Evolutionary conservation across 2,329 filamentous ascomycete genomes (phyloP), one percentile per base, ranked within the genome.

Genomic region (Xylariomycetidae sp.): DNA sequence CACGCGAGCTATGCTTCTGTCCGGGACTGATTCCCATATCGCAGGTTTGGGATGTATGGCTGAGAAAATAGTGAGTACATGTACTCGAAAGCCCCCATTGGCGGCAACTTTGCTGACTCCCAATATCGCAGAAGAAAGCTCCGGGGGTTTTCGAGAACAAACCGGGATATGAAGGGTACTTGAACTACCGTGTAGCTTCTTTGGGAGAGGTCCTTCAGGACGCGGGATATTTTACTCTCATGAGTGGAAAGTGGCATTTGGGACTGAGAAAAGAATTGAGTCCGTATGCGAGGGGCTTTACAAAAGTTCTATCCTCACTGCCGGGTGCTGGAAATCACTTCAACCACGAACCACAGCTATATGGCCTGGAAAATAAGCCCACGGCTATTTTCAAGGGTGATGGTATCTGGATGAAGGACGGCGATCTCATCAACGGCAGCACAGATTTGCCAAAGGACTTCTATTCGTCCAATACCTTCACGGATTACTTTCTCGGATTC

Each of bases 1-100:
- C 14, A 75, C 71, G 5, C 62, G 74, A 33, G 68, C 73, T 28
- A 79, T 79, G 74, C 66, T 79, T 34, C 69, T 78, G 60, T 74
- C 71, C 2, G 74, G 74, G 3, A 77, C 72, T 4, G 69, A 74
- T 42, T 66, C 72, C 40, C 69, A 67, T 45, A 66, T 67, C 31
- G 62, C 62, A 14, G 63, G 72, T 3, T 55, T 75, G 3, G 72
- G 70, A 2, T 70, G 69, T 36, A 54, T 3, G 63, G 71, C 6
- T 49, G 77, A 15, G 69, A 70, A 1, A 72, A 78, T 44, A 54
- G n/a, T n/a, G n/a, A n/a, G n/a, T n/a, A n/a, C n/a, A n/a, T n/a
- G n/a, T n/a, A n/a, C n/a, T n/a, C n/a, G n/a, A n/a, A n/a, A n/a
- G n/a, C n/a, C n/a, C n/a, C n/a, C n/a, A n/a, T n/a, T n/a, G n/a